Base-by-base conservation (phyloP, 1,139 yeast genomes). In the Pichia sp. region DNA sequence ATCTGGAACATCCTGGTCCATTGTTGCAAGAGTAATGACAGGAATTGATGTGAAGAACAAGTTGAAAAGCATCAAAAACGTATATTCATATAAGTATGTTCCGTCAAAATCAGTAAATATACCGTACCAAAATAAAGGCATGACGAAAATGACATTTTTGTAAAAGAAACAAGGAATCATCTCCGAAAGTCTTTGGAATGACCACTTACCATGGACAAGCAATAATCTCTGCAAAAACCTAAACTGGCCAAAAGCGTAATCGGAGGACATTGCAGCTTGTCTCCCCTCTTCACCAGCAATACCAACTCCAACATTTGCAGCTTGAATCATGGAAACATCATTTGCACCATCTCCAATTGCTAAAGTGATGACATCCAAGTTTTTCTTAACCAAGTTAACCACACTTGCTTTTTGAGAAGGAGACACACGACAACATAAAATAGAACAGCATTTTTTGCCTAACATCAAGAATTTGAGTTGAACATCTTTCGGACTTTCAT, bases 321-420 rank as follows among this genome's bases (percentile, higher is more conserved):
- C 79, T 67, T 82, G 87, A 60, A 82, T 82, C 87, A 82, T 82
- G 8, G 87, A 84, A 50, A 82, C 87, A 67, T 82, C 87, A 64
- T 82, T 82, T 26, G 87, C 85, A 58, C 87, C 87, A 68, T 82
- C 87, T 43, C 87, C 87, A 62, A 82, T 79, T 0, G 86, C 86
- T 57, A 82, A 73, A 1, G 87, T 82, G 83, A 82, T 81, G 40
- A 72, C 86, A 40, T 73, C 67, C 54, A 82, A 74, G 32, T 71
- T 71, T 36, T 73, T 67, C 61, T 80, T 81, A 4, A 82, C 86
- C 66, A 79, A 68, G 54, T 68, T 72, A 26, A 81, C 85, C 55
- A 82, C 81, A 56, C 72, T 73, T 2, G 86, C 86, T 65, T 82
- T 82, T 65, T 82, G 87, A 10, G 85, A 73, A 13, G 87, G 87